Evolutionary conservation across 768 basidiomycete genomes (phyloP).

Genomic region (Mycena haematopus): DNA sequence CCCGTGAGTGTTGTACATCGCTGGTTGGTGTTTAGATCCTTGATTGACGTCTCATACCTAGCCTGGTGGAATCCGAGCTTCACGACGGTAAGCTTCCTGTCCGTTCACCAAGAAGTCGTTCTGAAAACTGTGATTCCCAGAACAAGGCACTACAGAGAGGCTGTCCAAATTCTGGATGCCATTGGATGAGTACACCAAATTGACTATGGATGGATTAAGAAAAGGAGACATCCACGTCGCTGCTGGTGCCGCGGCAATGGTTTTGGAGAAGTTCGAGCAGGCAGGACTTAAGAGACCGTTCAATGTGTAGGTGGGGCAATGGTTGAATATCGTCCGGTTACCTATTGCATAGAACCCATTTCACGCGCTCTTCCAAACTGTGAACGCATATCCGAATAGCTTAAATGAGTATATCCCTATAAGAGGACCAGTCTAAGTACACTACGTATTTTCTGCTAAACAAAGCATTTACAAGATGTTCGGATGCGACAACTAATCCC

Average conservation of each 20-base stretch:
- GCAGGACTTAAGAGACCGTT: constrained; percentile 1
- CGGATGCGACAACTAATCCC: constrained; percentile 23
- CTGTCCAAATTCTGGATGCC: constrained; percentile 64
- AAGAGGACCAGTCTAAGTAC: constrained; percentile 5
- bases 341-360: no score
- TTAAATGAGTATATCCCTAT: neutral
- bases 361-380: no score
- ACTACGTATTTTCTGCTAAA: constrained; percentile 21
- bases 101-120: neutral
- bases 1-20: constrained; percentile 48
- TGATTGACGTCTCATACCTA: constrained; percentile 27
- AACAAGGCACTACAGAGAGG: constrained; percentile 54
- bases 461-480: constrained; percentile 30
- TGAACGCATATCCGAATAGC: neutral
- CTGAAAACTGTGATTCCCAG: constrained; percentile 36
- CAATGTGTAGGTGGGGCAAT: neutral
- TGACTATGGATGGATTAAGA: constrained; percentile 43
- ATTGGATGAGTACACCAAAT: constrained; percentile 50
- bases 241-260: neutral
- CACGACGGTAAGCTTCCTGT: constrained; percentile 53
- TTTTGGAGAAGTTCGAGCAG: neutral
- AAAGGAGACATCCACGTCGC: constrained; percentile 34
- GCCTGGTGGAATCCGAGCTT: constrained; percentile 66
- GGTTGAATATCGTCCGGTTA: no score
- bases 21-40: neutral